These are phyloP conservation scores for Beta vulgaris DNA, from an alignment of 148 eudicot species.

Conservation along the genomic window DNA sequence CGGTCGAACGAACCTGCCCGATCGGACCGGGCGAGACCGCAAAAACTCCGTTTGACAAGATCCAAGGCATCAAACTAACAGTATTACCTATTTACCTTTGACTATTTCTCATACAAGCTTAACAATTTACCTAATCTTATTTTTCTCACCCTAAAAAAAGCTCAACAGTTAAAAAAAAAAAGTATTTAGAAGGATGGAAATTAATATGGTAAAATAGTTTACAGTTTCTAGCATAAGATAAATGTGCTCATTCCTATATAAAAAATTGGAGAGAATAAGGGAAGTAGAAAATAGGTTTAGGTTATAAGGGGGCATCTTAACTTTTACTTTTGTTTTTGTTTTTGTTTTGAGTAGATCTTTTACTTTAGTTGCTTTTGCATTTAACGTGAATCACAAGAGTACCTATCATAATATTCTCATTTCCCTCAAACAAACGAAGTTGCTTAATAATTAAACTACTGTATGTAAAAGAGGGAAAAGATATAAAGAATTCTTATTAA, in stretches of 20 bases:
- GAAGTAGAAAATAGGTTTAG: not conserved
- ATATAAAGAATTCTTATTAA: not conserved
- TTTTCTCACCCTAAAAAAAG: too few relatives aligned
- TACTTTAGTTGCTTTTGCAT: conserved; percentile 6
- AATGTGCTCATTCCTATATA: not conserved
- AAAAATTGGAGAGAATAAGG: too few relatives aligned
- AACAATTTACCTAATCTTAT: too few relatives aligned
- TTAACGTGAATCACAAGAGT: not conserved
- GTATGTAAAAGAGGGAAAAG: not conserved
- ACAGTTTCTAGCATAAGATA: not conserved
- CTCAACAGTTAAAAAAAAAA: too few relatives aligned
- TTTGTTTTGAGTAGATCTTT: not conserved
- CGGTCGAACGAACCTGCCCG: too few relatives aligned
- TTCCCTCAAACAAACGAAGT: conserved; percentile 2
- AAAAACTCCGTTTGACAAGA: too few relatives aligned
- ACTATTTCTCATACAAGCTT: too few relatives aligned
- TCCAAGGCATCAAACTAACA: too few relatives aligned
- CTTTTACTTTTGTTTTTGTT: conserved; percentile 5
- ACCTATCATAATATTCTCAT: not conserved
- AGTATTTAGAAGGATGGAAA: too few relatives aligned
- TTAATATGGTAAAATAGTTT: too few relatives aligned
- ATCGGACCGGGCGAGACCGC: too few relatives aligned
- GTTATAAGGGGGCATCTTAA: not conserved
- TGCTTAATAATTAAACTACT: not conserved
- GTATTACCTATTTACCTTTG: too few relatives aligned